These are phyloP conservation scores for Xylaria curta DNA, from an alignment of 495 filamentous ascomycete species.

Conservation along the genomic window DNA sequence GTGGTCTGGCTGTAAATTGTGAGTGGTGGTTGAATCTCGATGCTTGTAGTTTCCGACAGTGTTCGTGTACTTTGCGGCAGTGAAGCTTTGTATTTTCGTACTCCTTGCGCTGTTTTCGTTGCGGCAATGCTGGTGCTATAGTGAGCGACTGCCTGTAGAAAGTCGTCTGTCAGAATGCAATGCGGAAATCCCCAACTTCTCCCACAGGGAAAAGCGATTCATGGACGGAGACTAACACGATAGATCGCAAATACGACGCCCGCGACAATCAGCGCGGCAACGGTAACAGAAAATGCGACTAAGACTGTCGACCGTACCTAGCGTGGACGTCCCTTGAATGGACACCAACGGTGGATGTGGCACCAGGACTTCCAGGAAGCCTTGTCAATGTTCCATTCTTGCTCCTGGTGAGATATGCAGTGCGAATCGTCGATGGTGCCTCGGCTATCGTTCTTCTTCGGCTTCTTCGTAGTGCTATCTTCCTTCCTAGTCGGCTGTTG, in stretches of 20 bases:
- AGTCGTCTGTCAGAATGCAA: neutral
- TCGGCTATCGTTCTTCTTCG: conserved; percentile 4
- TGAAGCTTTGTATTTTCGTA: neutral
- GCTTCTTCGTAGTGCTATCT: neutral
- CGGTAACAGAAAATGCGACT: neutral
- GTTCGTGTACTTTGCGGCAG: neutral
- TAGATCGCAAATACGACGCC: conserved; percentile 20
- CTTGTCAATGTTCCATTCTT: conserved; percentile 10
- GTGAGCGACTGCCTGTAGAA: neutral
- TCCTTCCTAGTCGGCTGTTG: neutral
- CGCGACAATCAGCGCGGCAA: neutral
- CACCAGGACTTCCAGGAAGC: conserved; percentile 7
- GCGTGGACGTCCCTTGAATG: conserved; percentile 16
- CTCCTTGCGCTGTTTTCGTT: neutral
- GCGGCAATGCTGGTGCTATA: neutral
- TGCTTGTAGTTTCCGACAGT: neutral
- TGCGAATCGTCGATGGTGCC: neutral
- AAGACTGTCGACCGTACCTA: conserved; percentile 22
- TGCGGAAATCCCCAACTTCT: neutral
- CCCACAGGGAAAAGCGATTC: neutral
- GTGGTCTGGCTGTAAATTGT: neutral
- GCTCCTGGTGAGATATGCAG: neutral
- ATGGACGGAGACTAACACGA: neutral
- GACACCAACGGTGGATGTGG: neutral
- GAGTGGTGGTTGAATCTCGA: neutral